Base-by-base conservation (phyloP, 23 red algal genomes). In the Chondrus crispus region DNA sequence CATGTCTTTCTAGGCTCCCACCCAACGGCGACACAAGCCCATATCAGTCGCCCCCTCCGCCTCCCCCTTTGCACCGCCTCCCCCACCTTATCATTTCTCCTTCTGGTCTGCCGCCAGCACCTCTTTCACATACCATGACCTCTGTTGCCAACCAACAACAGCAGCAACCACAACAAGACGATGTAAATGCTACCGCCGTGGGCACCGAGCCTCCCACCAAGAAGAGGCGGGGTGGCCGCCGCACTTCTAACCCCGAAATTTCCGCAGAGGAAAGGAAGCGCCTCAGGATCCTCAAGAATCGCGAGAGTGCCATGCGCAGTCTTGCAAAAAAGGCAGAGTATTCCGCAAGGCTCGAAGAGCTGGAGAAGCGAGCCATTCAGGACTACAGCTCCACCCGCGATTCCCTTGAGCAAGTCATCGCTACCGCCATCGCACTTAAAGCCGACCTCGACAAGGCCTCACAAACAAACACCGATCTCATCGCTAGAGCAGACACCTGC, bases 241-340 rank as follows among this genome's bases (percentile, higher is more conserved):
- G 69, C 40, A 49, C 46, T 28, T 72, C 48, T 11, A 77, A 80
- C 35, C 46, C 72, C 24, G 49, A 75, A 30, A 46, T 90, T 11
- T 90, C 87, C n/a, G 87, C 74, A 3, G 87, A 90, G 45, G 87
- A 90, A 62, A 42, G 87, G 30, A 90, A 90, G 55, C 87, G 87
- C 18, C 87, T 51, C 6, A 42, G 87, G 46, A 53, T 90, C 41
- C 72, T 90, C 30, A 90, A 90, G 52, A 90, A 90, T 52, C 87
- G 87, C 38, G 87, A 90, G 47, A 90, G 87, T 40, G 87, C 87
- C 8, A 90, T 90, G 87, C 87, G 87, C 12, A 90, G 87, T 35
- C 74, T 90, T n/a, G 87, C 87, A 20, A 90, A 90, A 62, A 90
- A 90, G 53, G 87, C 87, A 43, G 46, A 90, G 41, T 90, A 68